Conservation (phyloP, 257 asterid genomes). For the Lithospermum erythrorhizon region DNA sequence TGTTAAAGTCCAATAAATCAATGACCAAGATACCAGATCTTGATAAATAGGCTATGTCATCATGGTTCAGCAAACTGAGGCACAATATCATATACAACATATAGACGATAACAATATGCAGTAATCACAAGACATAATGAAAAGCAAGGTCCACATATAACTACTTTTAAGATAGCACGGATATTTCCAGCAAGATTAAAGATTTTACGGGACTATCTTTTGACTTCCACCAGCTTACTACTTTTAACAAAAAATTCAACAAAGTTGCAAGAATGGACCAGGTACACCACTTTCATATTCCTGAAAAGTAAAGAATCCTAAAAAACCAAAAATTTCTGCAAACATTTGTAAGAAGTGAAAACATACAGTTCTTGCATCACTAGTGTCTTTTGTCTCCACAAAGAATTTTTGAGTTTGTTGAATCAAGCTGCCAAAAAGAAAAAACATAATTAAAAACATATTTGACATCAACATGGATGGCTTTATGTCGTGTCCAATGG, state of each 20-base stretch:
- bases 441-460: background rate
- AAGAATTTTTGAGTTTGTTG: conserved; percentile 24
- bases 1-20: background rate
- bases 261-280: background rate
- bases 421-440: conserved; percentile 24
- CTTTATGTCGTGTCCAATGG: background rate
- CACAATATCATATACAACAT: background rate
- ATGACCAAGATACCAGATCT: background rate
- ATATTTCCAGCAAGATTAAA: background rate
- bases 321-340: background rate
- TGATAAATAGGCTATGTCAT: background rate
- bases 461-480: background rate
- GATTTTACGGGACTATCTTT: background rate
- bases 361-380: conserved; percentile 29
- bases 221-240: background rate
- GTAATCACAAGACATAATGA: background rate
- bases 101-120: background rate
- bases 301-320: background rate
- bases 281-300: background rate
- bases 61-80: background rate
- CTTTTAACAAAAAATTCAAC: background rate
- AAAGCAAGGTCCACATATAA: background rate
- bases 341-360: conserved; percentile 4
- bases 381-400: conserved; percentile 23
- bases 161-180: background rate